Conservation (phyloP, 441 rosid genomes). For the Manihot esculenta region DNA sequence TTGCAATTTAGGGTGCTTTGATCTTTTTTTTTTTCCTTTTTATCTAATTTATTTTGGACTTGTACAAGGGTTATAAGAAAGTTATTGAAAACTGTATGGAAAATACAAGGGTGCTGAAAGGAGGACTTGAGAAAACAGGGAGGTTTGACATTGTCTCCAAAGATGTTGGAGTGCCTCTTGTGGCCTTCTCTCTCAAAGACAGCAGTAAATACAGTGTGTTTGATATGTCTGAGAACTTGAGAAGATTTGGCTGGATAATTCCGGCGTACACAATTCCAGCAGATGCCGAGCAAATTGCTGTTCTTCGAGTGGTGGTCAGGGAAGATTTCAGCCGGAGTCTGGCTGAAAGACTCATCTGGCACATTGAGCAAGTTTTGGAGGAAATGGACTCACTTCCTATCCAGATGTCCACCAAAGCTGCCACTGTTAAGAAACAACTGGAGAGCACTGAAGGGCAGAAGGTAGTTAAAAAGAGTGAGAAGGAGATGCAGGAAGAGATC, state of each 20-base stretch:
- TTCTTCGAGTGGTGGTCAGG: conserved; percentile 65
- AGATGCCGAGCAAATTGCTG: conserved; percentile 58
- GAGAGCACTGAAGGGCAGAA: conserved; percentile 5
- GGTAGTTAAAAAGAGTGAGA: conserved; percentile 23
- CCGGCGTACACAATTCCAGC: conserved; percentile 88
- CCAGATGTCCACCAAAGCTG: conserved; percentile 8
- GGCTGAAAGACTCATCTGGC: conserved; percentile 53
- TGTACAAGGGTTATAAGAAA: conserved; percentile 61
- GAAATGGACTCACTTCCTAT: conserved; percentile 51
- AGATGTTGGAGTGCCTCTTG: conserved; percentile 65
- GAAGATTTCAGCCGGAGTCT: conserved; percentile 69
- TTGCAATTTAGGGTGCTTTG: background rate
- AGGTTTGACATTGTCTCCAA: conserved; percentile 61
- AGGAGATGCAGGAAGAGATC: conserved; percentile 40
- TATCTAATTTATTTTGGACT: background rate
- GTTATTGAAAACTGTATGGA: conserved; percentile 59
- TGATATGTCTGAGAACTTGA: conserved; percentile 49
- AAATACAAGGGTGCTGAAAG: conserved; percentile 46
- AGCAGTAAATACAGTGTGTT: conserved; percentile 52
- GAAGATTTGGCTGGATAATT: conserved; percentile 73
- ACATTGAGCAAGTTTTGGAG: conserved; percentile 46
- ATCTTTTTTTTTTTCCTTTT: background rate
- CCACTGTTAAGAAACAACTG: conserved; percentile 16
- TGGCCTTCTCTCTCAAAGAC: conserved; percentile 66
- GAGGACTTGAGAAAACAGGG: conserved; percentile 55